phyloP scores from a whole-genome alignment of 2,329 filamentous ascomycete species.

The Aureobasidium sp. region DNA sequence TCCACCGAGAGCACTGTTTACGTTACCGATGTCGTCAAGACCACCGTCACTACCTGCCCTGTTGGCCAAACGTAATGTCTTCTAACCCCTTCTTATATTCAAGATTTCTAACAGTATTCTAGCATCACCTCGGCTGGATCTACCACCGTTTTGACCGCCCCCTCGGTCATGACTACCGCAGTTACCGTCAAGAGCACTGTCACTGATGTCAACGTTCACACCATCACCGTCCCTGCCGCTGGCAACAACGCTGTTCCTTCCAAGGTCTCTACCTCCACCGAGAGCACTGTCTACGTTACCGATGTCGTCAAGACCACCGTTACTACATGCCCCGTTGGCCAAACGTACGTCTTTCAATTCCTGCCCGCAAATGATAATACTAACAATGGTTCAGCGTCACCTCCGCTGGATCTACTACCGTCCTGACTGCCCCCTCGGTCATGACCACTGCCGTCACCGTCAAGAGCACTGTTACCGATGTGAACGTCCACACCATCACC shows the following conservation, averaged over 20 bases:
- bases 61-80: conserved; percentile 15
- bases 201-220: not conserved
- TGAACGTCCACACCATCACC: not conserved
- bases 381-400: not conserved
- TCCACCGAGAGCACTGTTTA: conserved; percentile 7
- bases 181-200: conserved; percentile 1
- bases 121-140: not conserved
- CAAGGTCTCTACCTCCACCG: conserved; percentile 20
- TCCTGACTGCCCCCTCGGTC: conserved; percentile 1
- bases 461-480: not conserved
- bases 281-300: conserved; percentile 19
- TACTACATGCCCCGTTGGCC: too few relatives aligned
- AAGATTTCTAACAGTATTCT: too few relatives aligned
- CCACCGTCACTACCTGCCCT: conserved; percentile 30
- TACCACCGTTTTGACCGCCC: conserved; percentile 1
- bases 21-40: conserved; percentile 18
- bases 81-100: too few relatives aligned
- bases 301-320: conserved; percentile 28
- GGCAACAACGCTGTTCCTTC: conserved; percentile 1
- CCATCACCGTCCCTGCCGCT: not conserved
- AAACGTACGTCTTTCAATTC: too few relatives aligned
- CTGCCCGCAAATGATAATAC: too few relatives aligned
- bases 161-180: not conserved
- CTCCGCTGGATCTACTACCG: not conserved
- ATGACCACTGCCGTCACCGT: not conserved